Evolutionary conservation across 2,329 filamentous ascomycete genomes (phyloP).

Genomic region (Coniella vitis): DNA sequence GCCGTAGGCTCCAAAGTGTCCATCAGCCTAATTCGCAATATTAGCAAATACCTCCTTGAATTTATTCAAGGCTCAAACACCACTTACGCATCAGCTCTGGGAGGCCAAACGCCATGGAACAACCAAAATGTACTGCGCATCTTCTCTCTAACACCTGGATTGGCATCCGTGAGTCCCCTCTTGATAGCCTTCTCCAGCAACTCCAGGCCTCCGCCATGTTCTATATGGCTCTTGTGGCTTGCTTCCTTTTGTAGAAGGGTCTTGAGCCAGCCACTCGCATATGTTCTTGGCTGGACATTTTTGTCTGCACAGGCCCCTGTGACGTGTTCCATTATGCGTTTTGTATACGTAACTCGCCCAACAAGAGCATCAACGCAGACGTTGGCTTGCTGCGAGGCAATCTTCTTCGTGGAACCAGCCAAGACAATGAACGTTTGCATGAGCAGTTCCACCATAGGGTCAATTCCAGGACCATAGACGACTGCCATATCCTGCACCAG

Average conservation of each 20-base stretch:
- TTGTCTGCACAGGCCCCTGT: conserved; percentile 82
- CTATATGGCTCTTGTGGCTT: conserved; percentile 72
- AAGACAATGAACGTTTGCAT: conserved; percentile 88
- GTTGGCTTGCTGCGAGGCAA: conserved; percentile 78
- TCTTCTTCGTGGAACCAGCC: conserved; percentile 85
- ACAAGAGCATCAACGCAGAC: conserved; percentile 74
- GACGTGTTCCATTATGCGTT: conserved; percentile 78
- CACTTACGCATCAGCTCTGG: conserved; percentile 65
- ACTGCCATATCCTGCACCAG: conserved; percentile 79
- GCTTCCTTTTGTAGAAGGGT: conserved; percentile 72
- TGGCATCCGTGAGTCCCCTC: conserved; percentile 81
- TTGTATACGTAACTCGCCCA: conserved; percentile 69
- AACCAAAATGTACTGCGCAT: conserved; percentile 84
- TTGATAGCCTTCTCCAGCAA: conserved; percentile 81
- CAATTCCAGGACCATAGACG: conserved; percentile 69
- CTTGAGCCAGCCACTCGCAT: conserved; percentile 75
- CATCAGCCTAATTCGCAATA: conserved; percentile 55
- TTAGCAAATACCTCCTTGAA: conserved; percentile 17
- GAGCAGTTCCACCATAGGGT: conserved; percentile 83
- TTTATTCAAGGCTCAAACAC: not conserved
- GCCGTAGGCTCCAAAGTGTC: conserved; percentile 70
- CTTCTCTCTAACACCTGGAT: conserved; percentile 81
- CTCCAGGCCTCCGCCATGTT: conserved; percentile 78
- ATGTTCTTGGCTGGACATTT: conserved; percentile 79
- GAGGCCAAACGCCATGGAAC: conserved; percentile 71